Base-by-base conservation (phyloP, 1,139 yeast genomes). In the Debaryomyces fabryi region DNA sequence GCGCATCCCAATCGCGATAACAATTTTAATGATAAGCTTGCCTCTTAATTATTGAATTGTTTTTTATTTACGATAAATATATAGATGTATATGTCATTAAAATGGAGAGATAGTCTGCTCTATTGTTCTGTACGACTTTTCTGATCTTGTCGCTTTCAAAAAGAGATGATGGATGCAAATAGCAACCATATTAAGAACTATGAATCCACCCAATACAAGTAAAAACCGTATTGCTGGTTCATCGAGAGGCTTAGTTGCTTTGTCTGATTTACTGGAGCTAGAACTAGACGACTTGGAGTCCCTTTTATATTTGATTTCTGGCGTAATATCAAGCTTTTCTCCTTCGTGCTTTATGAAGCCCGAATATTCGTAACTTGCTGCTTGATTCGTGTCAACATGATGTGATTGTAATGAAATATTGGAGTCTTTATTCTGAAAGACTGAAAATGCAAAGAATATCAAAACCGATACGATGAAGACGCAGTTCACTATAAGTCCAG, bases 31-130 rank as follows among this genome's bases (percentile, higher is more conserved):
- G 20, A 27, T 27, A n/a, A 20, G 16, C 34, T 18, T 2, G 13
- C 16, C 10, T 16, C n/a, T 34, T n/a, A 35, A n/a, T 20, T 35
- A 20, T 35, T 12, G 4, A 20, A 9, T 12, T 18, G 5, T 5
- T 35, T 35, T 18, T 20, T 20, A n/a, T 35, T 20, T 20, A 12
- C 38, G 21, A 3, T 35, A n/a, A 18, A 6, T 35, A 18, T 35
- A 35, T 35, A 35, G n/a, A 10, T 7, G 21, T 35, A 20, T 35
- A 15, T 32, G 21, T 9, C 4, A 37, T 13, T 60, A 69, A 50
- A 69, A 69, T 4, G 78, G 78, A 16, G 76, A 71, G 27, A 69
- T 62, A 40, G 60, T 65, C 46, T 69, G 72, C 36, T 71, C 75
- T 23, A 73, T 59, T n/a, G 65, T 65, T 45, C 72, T 57, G 51